These are phyloP conservation scores for Friedmanniomyces endolithicus DNA, from an alignment of 495 filamentous ascomycete species.

Conservation along the genomic window DNA sequence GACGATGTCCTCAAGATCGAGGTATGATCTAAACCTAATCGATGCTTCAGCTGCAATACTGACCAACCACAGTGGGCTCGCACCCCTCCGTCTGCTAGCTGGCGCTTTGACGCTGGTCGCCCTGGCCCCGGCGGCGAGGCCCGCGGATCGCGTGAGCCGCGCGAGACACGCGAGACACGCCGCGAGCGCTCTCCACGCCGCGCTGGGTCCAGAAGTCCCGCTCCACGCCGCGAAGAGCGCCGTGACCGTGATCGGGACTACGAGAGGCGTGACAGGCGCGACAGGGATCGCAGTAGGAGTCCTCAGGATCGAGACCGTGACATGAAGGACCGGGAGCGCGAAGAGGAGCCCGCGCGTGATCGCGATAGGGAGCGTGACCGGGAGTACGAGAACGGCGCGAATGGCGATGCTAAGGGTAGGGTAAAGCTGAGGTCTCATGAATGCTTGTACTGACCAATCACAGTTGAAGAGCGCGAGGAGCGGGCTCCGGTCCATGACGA, in stretches of 20 bases:
- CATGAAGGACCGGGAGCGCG: constrained; percentile 38
- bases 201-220: constrained; percentile 46
- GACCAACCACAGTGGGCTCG: constrained; percentile 73
- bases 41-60: neutral
- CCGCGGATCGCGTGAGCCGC: constrained; percentile 41
- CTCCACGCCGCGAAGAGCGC: constrained; percentile 39
- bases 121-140: constrained; percentile 2
- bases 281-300: constrained; percentile 37
- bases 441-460: constrained; percentile 7
- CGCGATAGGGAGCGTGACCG: constrained; percentile 41
- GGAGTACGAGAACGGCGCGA: constrained; percentile 48
- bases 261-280: constrained; percentile 40
- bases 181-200: constrained; percentile 60
- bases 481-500: constrained; percentile 84
- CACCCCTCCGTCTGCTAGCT: constrained; percentile 94
- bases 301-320: constrained; percentile 57
- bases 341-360: constrained; percentile 43
- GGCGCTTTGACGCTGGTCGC: constrained; percentile 77
- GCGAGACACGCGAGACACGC: constrained; percentile 46
- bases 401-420: constrained; percentile 82
- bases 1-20: constrained; percentile 98
- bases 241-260: constrained; percentile 49
- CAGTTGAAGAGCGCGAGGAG: constrained; percentile 17
- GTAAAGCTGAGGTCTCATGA: constrained; percentile 6
- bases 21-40: constrained; percentile 39